These are phyloP conservation scores for Groenewaldozyma salmanticensis DNA, from an alignment of 805 yeast genomes.

Conservation along the genomic window DNA sequence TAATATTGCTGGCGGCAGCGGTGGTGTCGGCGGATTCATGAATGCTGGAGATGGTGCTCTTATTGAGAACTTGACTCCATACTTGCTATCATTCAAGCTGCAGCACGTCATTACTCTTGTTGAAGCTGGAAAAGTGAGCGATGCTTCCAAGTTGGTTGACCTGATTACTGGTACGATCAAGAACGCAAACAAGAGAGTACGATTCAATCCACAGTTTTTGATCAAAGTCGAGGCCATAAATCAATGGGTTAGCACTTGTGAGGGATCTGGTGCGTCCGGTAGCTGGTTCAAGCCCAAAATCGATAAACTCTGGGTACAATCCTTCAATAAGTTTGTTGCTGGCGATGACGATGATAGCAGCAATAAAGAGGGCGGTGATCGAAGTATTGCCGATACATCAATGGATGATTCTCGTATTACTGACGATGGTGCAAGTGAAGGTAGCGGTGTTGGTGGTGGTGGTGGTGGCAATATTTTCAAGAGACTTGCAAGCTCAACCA, in stretches of 20 bases:
- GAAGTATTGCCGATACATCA: no score
- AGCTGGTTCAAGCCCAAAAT: slow-evolving; percentile 67
- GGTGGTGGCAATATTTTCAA: background rate
- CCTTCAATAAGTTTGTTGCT: slow-evolving; percentile 68
- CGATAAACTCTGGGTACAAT: slow-evolving; percentile 83
- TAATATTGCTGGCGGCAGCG: no score
- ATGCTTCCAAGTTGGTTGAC: slow-evolving; percentile 59
- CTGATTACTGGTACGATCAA: slow-evolving; percentile 33
- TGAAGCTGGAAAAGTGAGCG: slow-evolving; percentile 50
- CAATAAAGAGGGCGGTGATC: background rate
- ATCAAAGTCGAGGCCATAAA: slow-evolving; percentile 40
- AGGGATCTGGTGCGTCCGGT: slow-evolving; percentile 23
- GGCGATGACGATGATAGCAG: slow-evolving; percentile 54
- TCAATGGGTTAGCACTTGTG: slow-evolving; percentile 22
- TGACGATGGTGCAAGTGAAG: no score
- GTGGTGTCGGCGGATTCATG: no score
- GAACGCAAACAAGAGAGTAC: slow-evolving; percentile 26
- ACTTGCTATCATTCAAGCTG: slow-evolving; percentile 50
- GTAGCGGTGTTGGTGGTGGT: no score
- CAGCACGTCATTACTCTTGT: slow-evolving; percentile 60
- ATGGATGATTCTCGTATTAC: no score
- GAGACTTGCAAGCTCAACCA: background rate
- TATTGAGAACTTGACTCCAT: slow-evolving; percentile 31
- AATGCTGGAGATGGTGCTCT: no score
- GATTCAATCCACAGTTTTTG: slow-evolving; percentile 24